phyloP scores from a whole-genome alignment of 768 basidiomycete species.

The Pholiota molesta region DNA sequence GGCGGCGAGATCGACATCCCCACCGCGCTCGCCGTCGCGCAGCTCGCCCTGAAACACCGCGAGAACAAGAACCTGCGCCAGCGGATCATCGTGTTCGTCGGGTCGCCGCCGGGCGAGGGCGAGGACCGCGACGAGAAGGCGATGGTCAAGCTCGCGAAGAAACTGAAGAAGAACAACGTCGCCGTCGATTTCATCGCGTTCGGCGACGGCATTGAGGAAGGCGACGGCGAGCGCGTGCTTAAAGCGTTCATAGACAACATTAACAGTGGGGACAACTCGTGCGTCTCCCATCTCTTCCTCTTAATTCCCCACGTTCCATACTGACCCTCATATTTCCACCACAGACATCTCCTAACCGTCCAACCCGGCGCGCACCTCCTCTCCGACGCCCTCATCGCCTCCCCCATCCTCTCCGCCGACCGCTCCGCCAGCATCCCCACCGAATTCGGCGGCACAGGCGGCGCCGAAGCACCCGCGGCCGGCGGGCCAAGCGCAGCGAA shows the following conservation, averaged over 20 bases:
- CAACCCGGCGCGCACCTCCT: conserved; percentile 79
- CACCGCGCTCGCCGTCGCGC: conserved; percentile 91
- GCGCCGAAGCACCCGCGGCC: conserved; percentile 45
- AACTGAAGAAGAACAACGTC: conserved; percentile 99
- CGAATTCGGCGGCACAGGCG: conserved; percentile 54
- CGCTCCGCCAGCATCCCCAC: conserved; percentile 69
- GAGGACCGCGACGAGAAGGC: conserved; percentile 72
- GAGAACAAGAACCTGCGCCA: conserved; percentile 99
- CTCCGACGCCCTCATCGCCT: conserved; percentile 81
- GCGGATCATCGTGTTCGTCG: conserved; percentile 92
- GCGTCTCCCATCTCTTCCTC: conserved; percentile 30
- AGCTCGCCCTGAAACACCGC: conserved; percentile 94
- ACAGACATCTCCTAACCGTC: conserved; percentile 80
- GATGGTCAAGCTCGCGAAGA: conserved; percentile 91
- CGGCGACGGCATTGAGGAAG: conserved; percentile 84
- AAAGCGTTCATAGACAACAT: conserved; percentile 83
- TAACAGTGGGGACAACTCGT: conserved; percentile 87
- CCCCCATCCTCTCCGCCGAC: conserved; percentile 82
- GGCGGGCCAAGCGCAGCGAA: conserved; percentile 45
- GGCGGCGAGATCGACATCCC: conserved; percentile 84
- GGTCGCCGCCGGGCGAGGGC: conserved; percentile 75
- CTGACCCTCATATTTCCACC: conserved; percentile 1
- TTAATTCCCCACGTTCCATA: background rate
- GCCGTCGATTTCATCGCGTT: conserved; percentile 90
- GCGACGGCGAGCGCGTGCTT: conserved; percentile 62